Percentiles rank a stretch among this genome's conserved stretches.
Conservation (phyloP, 495 filamentous ascomycete species). For the Astrocystis sublimbata region DNA sequence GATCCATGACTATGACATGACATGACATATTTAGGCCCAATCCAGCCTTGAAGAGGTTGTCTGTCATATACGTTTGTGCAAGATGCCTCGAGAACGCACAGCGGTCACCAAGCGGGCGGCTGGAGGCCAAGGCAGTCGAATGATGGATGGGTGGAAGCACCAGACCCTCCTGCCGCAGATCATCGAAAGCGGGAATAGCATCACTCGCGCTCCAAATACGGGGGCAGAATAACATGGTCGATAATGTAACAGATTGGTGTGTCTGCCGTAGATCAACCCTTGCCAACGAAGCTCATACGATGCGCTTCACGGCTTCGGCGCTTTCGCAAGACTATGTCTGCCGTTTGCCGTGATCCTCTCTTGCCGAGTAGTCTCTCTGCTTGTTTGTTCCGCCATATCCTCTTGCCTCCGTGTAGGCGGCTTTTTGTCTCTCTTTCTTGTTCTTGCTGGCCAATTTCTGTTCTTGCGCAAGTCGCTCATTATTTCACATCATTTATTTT, state of each 20-base stretch:
- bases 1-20: not conserved
- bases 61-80: not conserved
- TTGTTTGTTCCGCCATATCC: conserved; percentile 16
- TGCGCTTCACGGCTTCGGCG: not conserved
- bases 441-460: conserved; percentile 19
- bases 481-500: not conserved
- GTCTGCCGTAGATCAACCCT: not conserved
- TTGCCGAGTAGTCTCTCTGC: conserved; percentile 16
- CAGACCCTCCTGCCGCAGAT: conserved; percentile 14
- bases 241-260: not conserved
- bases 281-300: conserved; percentile 1
- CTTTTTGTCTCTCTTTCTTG: conserved; percentile 13
- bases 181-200: conserved; percentile 7
- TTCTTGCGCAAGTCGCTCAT: conserved; percentile 20
- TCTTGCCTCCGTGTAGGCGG: conserved; percentile 12
- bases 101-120: not conserved
- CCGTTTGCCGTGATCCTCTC: conserved; percentile 6
- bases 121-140: conserved; percentile 4
- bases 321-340: not conserved
- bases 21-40: too few species aligned
- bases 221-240: conserved; percentile 2
- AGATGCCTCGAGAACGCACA: not conserved
- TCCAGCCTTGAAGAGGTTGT: not conserved
- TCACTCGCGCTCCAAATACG: not conserved
- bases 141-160: not conserved